Base-by-base conservation (phyloP, 257 asterid species). In the Thymus mandschuricus region DNA sequence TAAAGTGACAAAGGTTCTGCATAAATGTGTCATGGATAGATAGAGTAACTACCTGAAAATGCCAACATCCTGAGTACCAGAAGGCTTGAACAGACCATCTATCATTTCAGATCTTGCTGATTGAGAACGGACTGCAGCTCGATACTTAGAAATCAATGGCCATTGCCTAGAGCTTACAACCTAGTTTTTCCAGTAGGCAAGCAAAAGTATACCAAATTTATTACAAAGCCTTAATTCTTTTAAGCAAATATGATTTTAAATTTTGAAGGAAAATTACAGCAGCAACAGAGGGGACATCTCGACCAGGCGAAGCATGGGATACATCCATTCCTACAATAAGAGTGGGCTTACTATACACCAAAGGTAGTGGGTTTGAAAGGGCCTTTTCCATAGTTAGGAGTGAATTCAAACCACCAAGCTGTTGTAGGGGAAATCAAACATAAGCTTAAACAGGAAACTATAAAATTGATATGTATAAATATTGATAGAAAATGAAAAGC, bases 241-340 rank as follows among this genome's bases (percentile, higher is more conserved):
- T 31, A 15, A 31, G n/a, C 34, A 15, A 13, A 35, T 60, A 41
- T 72, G 40, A 64, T 41, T 34, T 4, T 30, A 70, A 38, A 28
- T 57, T 49, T 35, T 9, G 43, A 72, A 62, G 13, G 64, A 30
- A 54, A 1, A 64, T 41, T 77, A 87, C 97, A 73, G 96, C 96
- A 40, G 94, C 92, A 74, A 88, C 76, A 31, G 97, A 91, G 5
- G 97, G 96, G 60, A 84, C 81, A 38, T 86, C 96, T 31, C 85
- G 90, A 49, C 95, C 91, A 33, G 97, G 88, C 15, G 97, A 85
- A 55, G 91, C 96, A 68, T 90, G 97, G 8, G 97, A 90, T 10
- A 90, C 97, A 54, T 90, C 97, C 97, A 90, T 90, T n/a, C 97
- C 97, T 9, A 86, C 38, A 0, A 90, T 86, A 8, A 90, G 73